Evolutionary conservation across 2,329 filamentous ascomycete species (phyloP).

Genomic region (Cylindrodendrum hubeiense): DNA sequence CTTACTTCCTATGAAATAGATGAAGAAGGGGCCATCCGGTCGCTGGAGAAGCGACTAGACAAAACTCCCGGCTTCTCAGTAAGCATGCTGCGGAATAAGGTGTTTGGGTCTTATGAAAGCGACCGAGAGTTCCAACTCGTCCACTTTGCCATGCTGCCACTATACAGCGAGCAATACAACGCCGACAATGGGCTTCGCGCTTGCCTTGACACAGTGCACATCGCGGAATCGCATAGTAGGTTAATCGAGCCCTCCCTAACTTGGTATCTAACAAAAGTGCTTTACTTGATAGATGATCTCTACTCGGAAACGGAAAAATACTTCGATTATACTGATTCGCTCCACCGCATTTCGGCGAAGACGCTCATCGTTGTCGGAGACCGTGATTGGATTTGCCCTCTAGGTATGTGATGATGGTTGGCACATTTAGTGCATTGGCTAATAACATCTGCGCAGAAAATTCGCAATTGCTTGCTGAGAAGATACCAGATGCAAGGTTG

Average conservation of each 20-base stretch:
- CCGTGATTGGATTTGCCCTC: constrained; percentile 33
- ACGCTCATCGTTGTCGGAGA: constrained; percentile 34
- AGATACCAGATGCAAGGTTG: constrained; percentile 20
- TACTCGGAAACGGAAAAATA: constrained; percentile 33
- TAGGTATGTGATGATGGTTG: no score
- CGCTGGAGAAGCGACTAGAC: constrained; percentile 21
- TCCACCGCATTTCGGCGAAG: constrained; percentile 19
- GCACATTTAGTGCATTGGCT: no score
- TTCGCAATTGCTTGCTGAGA: constrained; percentile 24
- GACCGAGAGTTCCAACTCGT: constrained; percentile 31
- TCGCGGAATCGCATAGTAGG: constrained; percentile 37
- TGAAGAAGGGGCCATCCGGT: constrained; percentile 34
- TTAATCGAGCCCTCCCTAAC: no score
- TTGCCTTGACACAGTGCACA: constrained; percentile 29
- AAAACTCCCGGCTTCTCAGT: constrained; percentile 31
- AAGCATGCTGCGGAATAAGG: constrained; percentile 31
- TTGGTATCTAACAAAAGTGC: no score
- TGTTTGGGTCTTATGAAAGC: constrained; percentile 30
- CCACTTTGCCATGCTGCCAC: constrained; percentile 36
- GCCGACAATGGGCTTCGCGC: constrained; percentile 21
- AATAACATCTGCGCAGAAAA: constrained; percentile 23
- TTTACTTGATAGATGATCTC: constrained; percentile 33
- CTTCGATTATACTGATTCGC: constrained; percentile 29
- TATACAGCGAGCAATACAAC: constrained; percentile 31
- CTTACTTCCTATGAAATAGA: no score